phyloP scores from a whole-genome alignment of 768 basidiomycete genomes.

The Termitomyces sp. region DNA sequence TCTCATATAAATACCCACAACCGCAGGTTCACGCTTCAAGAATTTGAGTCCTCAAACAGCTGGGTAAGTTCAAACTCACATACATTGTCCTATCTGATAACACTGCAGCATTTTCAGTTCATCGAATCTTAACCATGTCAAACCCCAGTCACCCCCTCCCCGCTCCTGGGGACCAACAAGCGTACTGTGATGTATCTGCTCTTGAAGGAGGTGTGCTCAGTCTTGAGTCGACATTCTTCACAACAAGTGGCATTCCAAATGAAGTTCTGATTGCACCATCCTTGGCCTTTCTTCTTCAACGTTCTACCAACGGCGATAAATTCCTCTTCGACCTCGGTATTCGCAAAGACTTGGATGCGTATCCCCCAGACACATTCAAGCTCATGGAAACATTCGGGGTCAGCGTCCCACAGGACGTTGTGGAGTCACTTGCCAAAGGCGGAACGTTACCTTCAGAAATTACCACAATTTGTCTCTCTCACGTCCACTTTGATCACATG shows the following conservation, averaged over 20 bases:
- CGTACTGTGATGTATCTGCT: slow-evolving; percentile 52
- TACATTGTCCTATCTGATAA: background rate
- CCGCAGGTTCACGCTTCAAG: background rate
- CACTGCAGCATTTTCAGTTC: background rate
- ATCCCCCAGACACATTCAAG: slow-evolving; percentile 29
- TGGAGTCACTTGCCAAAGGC: slow-evolving; percentile 48
- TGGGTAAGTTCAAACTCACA: background rate
- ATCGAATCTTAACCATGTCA: background rate
- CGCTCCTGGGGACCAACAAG: slow-evolving; percentile 35
- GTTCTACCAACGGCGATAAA: slow-evolving; percentile 35
- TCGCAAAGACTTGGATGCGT: slow-evolving; percentile 42
- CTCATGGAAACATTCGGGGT: slow-evolving; percentile 21
- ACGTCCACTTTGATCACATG: slow-evolving; percentile 53
- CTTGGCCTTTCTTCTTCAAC: slow-evolving; percentile 50
- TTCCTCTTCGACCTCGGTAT: slow-evolving; percentile 57
- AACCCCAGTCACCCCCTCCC: slow-evolving; percentile 29
- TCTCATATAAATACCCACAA: background rate
- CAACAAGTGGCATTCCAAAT: slow-evolving; percentile 29
- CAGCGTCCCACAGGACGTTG: slow-evolving; percentile 34
- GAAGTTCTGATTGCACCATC: slow-evolving; percentile 34
- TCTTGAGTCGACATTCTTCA: slow-evolving; percentile 33
- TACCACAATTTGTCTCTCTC: slow-evolving; percentile 43
- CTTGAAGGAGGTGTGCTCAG: slow-evolving; percentile 47
- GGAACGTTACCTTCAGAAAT: slow-evolving; percentile 41
- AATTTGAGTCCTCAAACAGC: background rate